Evolutionary conservation across 2,329 filamentous ascomycete genomes (phyloP), one percentile per base, ranked within the genome.

Genomic region (Claviceps cyperi): DNA sequence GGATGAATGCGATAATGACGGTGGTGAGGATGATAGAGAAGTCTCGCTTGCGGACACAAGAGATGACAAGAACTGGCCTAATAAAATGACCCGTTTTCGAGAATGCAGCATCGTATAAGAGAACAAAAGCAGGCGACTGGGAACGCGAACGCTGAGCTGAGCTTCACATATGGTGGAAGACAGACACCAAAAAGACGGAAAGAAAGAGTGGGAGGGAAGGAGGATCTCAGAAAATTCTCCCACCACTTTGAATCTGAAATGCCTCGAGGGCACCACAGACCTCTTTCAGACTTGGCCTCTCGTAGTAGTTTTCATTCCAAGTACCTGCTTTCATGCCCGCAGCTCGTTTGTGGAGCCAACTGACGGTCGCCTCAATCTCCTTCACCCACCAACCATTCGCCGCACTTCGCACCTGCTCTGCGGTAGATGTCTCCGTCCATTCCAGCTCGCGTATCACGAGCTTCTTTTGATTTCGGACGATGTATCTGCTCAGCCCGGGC

Each of bases 221-320:
- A 35, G 2, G 19, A 35, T 3, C 13, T 41, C 46, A 50, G 9
- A 35, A 11, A 19, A 19, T 5, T 17, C 15, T 17, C 6, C 39
- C 19, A 15, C 22, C 35, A 13, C 39, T 43, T 19, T 48, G 28
- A 13, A n/a, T 22, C 51, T 48, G 47, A 36, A 53, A 68, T 4
- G 54, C 53, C 38, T 59, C 52, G 7, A 69, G 56, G 14, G 62
- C 60, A 14, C 60, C 51, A 32, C 59, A 54, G 37, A 77, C 71
- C 52, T 77, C 66, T 39, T 59, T 61, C 44, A 78, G 56, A 8
- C 56, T 71, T 1, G 75, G 75, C 6, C 76, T 65, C 28, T 66
- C 59, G 54, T 71, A 78, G 53, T 69, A 70, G 53, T 78, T 78
- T 45, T 69, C 69, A 19, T 69, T 65, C 74, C 74, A 77, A 43